A percentile compares a stretch with the other conserved stretches of the same genome.
phyloP scores from a whole-genome alignment of 148 eudicot genomes.

The Camellia granthamiana region DNA sequence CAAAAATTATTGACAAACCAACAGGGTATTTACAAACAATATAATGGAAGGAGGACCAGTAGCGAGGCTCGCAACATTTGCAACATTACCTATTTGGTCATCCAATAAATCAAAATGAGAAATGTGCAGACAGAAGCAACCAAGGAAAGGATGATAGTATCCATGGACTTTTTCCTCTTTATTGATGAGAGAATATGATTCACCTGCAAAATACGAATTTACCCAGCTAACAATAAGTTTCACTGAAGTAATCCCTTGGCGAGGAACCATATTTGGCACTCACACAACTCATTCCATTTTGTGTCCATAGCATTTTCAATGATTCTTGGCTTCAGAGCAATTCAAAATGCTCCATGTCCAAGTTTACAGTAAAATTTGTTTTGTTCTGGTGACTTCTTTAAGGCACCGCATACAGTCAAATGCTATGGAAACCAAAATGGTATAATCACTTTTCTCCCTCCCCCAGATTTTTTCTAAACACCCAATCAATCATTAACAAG shows the following conservation, averaged over 20 bases:
- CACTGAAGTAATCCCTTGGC: neutral
- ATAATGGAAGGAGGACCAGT: neutral
- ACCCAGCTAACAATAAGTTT: neutral
- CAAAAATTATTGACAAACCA: neutral
- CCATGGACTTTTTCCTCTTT: slow-evolving; percentile 99
- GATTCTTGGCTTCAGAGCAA: neutral
- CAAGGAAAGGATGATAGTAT: slow-evolving; percentile 89
- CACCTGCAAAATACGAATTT: slow-evolving; percentile 53
- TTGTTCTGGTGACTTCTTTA: neutral
- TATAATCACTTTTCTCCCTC: neutral
- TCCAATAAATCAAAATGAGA: slow-evolving; percentile 89
- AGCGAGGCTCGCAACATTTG: neutral
- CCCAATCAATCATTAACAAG: neutral
- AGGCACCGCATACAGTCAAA: neutral
- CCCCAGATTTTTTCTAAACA: neutral
- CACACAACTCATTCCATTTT: neutral
- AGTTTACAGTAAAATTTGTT: neutral
- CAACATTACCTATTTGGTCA: slow-evolving; percentile 50
- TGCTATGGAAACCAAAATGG: neutral
- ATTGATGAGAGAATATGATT: slow-evolving; percentile 79
- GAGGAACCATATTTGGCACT: neutral
- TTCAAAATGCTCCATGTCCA: neutral
- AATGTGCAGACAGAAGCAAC: slow-evolving; percentile 96
- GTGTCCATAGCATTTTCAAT: neutral
- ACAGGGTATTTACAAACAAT: neutral